phyloP scores from a whole-genome alignment of 163 green algal species.

The Scenedesmus sp. region DNA sequence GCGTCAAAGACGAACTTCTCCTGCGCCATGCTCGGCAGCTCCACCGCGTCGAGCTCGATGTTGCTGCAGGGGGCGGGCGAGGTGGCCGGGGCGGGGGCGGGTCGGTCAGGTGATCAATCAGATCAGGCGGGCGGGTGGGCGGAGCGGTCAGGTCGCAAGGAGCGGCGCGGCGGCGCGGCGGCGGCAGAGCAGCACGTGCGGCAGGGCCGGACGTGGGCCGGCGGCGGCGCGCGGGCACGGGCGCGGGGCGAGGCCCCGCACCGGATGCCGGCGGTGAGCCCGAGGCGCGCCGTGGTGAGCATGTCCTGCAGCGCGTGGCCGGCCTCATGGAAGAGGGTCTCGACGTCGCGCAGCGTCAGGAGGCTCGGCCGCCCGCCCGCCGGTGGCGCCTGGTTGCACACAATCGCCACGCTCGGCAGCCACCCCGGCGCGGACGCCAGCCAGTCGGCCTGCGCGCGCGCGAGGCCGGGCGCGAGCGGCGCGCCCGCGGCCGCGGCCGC shows the following conservation, averaged over 20 bases:
- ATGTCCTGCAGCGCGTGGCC: conserved; percentile 34
- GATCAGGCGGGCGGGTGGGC: too few species aligned
- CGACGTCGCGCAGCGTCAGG: conserved; percentile 16
- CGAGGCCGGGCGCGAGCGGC: not conserved
- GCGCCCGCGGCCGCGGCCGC: too few species aligned
- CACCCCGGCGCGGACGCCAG: conserved; percentile 4
- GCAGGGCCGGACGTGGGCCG: too few species aligned
- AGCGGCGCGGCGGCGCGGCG: too few species aligned
- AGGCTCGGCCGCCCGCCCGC: conserved; percentile 30
- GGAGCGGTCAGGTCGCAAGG: too few species aligned
- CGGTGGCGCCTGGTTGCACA: conserved; percentile 24
- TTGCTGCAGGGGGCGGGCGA: too few species aligned
- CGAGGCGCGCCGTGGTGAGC: not conserved
- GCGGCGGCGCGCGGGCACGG: too few species aligned
- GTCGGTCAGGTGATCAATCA: too few species aligned
- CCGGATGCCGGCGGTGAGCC: conserved; percentile 21
- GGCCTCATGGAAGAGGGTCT: conserved; percentile 40
- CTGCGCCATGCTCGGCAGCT: conserved; percentile 27
- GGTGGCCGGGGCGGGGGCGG: too few species aligned
- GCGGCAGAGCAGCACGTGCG: too few species aligned
- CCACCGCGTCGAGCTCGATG: conserved; percentile 39
- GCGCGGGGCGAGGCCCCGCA: too few species aligned
- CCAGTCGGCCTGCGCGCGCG: conserved; percentile 1
- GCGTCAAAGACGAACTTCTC: conserved; percentile 40
- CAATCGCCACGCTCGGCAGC: conserved; percentile 23